Conservation (phyloP, 768 basidiomycete species). For the Clavulina sp. region DNA sequence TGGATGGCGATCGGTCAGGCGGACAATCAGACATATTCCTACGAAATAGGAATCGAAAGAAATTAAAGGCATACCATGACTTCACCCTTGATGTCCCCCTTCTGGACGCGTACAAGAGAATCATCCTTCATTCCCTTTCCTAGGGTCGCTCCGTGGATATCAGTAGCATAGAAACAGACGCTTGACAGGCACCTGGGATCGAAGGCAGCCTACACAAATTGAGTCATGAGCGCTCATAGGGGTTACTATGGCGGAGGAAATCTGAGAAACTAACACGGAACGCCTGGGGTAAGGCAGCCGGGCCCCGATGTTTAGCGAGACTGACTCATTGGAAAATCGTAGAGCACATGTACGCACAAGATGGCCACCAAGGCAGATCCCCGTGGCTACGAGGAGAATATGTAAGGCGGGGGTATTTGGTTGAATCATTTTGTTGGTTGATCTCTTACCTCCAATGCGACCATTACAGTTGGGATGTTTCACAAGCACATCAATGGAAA, state of each 20-base stretch:
- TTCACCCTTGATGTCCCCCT: constrained; percentile 75
- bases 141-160: constrained; percentile 74
- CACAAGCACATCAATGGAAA: constrained; percentile 56
- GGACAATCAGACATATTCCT: neutral
- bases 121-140: constrained; percentile 72
- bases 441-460: constrained; percentile 53
- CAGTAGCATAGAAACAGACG: constrained; percentile 92
- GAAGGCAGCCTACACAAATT: constrained; percentile 61
- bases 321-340: neutral
- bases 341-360: constrained; percentile 35
- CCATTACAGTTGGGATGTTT: constrained; percentile 77
- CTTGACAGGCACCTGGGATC: constrained; percentile 65
- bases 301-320: too few species aligned
- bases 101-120: constrained; percentile 50
- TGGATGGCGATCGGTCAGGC: neutral
- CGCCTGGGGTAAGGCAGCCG: constrained; percentile 19
- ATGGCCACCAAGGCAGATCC: constrained; percentile 84
- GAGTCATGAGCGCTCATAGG: neutral
- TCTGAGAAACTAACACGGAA: constrained; percentile 26
- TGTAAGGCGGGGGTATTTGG: too few species aligned
- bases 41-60: constrained; percentile 2
- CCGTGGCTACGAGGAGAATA: constrained; percentile 49
- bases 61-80: constrained; percentile 35
- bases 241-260: neutral
- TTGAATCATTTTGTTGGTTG: too few species aligned